phyloP scores from a whole-genome alignment of 176 grass and related monocot genomes.

The Raddia guianensis region DNA sequence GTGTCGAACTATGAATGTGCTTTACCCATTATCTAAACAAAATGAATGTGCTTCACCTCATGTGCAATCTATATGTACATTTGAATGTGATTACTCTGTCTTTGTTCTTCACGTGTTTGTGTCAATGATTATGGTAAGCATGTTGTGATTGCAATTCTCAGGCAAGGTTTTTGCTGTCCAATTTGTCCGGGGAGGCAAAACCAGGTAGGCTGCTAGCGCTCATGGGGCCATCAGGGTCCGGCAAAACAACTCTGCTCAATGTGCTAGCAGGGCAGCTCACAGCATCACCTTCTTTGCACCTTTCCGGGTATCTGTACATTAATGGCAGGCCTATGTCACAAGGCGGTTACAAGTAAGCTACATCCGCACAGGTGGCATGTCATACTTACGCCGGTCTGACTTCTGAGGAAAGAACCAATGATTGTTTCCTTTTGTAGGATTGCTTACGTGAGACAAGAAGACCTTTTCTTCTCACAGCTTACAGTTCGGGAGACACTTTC shows the following conservation, averaged over 20 bases:
- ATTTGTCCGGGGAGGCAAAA: slow-evolving; percentile 77
- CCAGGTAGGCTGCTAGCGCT: slow-evolving; percentile 77
- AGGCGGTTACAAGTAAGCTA: slow-evolving; percentile 72
- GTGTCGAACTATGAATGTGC: background rate
- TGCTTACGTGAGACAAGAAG: slow-evolving; percentile 88
- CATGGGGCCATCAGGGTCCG: slow-evolving; percentile 91
- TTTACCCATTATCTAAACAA: too few relatives aligned
- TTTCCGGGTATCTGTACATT: slow-evolving; percentile 66
- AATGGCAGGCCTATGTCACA: slow-evolving; percentile 59
- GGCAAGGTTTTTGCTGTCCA: slow-evolving; percentile 85
- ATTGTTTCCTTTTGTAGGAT: slow-evolving; percentile 48
- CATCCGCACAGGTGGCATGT: background rate
- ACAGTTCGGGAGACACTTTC: slow-evolving; percentile 81
- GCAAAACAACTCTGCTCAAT: slow-evolving; percentile 93
- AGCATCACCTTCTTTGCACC: slow-evolving; percentile 64
- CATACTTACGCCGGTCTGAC: background rate
- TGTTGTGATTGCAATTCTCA: slow-evolving; percentile 7
- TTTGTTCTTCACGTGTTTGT: background rate
- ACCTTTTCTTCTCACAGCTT: slow-evolving; percentile 90
- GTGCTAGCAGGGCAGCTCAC: slow-evolving; percentile 83
- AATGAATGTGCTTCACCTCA: background rate
- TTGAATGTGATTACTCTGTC: background rate
- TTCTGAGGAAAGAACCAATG: background rate
- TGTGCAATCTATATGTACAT: background rate
- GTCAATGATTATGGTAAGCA: background rate